Percentiles rank a stretch among this genome's conserved stretches.
Evolutionary conservation across 768 basidiomycete species (phyloP).

Genomic region (Amanita inopinata): DNA sequence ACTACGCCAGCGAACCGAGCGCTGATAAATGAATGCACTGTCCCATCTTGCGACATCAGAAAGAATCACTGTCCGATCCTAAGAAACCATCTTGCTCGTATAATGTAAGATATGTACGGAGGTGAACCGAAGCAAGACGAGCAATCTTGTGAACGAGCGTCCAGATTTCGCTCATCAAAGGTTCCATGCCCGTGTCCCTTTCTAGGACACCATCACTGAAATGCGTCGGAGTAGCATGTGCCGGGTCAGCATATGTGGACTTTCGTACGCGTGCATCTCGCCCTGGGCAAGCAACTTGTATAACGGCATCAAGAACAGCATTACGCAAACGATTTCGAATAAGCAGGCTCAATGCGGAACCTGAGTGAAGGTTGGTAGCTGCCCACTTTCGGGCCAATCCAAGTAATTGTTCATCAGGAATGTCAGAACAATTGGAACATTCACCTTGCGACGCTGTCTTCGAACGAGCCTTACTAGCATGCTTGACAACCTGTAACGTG

Average conservation of each 20-base stretch:
- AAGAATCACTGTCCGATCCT: not conserved
- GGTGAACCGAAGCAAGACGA: constrained; percentile 63
- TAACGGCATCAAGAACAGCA: constrained; percentile 51
- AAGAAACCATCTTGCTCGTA: constrained; percentile 62
- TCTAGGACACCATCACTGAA: not conserved
- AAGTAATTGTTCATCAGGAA: constrained; percentile 44
- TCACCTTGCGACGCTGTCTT: constrained; percentile 9
- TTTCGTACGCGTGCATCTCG: constrained; percentile 25
- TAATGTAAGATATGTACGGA: constrained; percentile 65
- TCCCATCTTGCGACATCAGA: constrained; percentile 1
- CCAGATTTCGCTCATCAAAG: constrained; percentile 59
- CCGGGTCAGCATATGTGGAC: constrained; percentile 19
- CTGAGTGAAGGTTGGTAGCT: constrained; percentile 51
- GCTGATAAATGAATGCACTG: too few species aligned
- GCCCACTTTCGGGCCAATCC: constrained; percentile 63
- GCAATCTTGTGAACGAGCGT: constrained; percentile 63
- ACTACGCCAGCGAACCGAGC: too few species aligned
- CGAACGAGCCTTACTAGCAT: constrained; percentile 41
- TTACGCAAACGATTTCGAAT: constrained; percentile 56
- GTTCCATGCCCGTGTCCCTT: constrained; percentile 51
- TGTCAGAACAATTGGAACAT: constrained; percentile 10
- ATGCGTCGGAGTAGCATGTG: not conserved
- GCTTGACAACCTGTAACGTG: constrained; percentile 66
- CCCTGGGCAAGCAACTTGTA: constrained; percentile 41
- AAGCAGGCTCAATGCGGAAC: constrained; percentile 50